These are phyloP conservation scores for Fusarium agapanthi DNA, from an alignment of 2,329 filamentous ascomycete species.

Conservation along the genomic window DNA sequence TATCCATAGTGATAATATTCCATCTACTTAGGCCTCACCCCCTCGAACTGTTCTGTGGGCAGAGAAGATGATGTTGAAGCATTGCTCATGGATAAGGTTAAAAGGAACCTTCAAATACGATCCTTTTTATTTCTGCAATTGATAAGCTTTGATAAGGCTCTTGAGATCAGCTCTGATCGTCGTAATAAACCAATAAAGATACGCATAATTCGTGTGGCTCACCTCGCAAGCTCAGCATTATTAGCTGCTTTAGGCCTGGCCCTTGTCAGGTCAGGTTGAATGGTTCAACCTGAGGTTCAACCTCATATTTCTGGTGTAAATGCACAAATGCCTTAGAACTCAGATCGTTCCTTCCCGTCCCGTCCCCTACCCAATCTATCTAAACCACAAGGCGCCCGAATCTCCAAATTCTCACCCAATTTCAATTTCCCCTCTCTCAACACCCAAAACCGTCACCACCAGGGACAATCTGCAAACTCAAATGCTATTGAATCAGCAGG, in stretches of 20 bases:
- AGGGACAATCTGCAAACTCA: background rate
- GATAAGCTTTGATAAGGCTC: background rate
- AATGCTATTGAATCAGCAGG: background rate
- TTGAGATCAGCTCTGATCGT: background rate
- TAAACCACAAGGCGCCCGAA: constrained; percentile 31
- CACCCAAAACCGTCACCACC: background rate
- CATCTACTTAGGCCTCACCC: background rate
- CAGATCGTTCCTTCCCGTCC: background rate
- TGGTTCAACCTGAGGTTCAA: constrained; percentile 34
- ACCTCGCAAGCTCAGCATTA: constrained; percentile 14
- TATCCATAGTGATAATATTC: background rate
- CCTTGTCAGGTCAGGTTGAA: constrained; percentile 17
- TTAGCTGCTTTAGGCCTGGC: constrained; percentile 41
- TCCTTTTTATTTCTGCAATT: background rate
- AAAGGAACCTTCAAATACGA: background rate
- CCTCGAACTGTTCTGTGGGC: background rate
- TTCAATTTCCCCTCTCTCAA: constrained; percentile 14
- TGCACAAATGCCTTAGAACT: constrained; percentile 43
- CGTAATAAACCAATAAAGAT: constrained; percentile 8
- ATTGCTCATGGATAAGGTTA: background rate
- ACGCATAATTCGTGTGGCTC: constrained; percentile 15
- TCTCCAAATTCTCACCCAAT: constrained; percentile 21
- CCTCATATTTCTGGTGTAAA: constrained; percentile 46
- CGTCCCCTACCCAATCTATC: background rate
- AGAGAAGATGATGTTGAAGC: background rate